Evolutionary conservation across 805 yeast species (phyloP), one percentile per base, ranked within the genome.

Genomic region (Kluyveromyces nonfermentans): DNA sequence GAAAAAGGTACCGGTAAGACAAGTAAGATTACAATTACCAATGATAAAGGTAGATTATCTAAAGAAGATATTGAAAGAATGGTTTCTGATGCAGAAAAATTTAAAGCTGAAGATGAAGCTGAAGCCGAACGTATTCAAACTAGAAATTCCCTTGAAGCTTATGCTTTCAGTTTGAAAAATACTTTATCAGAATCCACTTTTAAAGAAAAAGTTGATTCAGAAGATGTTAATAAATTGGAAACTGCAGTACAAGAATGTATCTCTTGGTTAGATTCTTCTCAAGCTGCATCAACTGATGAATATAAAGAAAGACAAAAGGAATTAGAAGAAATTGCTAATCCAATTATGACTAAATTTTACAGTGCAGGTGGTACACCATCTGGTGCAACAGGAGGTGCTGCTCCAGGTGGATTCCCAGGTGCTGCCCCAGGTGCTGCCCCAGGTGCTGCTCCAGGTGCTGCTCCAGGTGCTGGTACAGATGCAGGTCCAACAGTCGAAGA

Each of bases 1-100:
- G 97, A 89, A 77, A 89, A 90, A 80, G 96, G 96, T 74, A 90
- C 97, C 53, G 97, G 97, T 76, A 90, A 89, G 78, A 73, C 95
- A 58, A 87, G 83, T 75, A 83, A 90, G 82, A 90, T 89, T 65
- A 89, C 97, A 68, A 90, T 89, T 71, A 89, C 97, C 71, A 90
- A 89, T 75, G 97, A 89, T 71, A 90, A 89, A 77, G 97, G 97
- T 72, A 88, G 97, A 79, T 78, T 89, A 64, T 86, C 96, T 52
- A 85, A 88, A 80, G 96, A 89, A 69, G 97, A 89, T 65, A 89
- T 89, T 60, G 97, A 90, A 75, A 84, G 89, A 72, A 89, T 89
- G 97, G 96, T 90, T 52, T 72, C 85, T 53, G 97, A 90, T 71
- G 97, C 97, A 61, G 97, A 90, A 76, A 89, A 88, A 76, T 89